Conservation (phyloP, 192 early-diverging fungal genomes). For the Endogone sp. region DNA sequence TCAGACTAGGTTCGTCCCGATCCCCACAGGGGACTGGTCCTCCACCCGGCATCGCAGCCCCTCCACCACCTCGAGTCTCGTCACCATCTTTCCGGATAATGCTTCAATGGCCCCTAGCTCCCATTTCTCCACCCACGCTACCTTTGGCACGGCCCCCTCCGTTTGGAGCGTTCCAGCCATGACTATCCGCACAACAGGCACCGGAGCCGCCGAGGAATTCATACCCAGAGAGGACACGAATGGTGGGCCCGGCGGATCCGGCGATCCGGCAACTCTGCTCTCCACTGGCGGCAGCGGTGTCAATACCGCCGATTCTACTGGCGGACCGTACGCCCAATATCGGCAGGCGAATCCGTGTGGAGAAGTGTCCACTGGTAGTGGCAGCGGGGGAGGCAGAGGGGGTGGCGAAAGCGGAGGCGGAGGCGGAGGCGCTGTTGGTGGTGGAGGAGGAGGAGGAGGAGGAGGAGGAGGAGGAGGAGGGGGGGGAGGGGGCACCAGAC, state of each 20-base stretch:
- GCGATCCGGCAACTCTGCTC: background rate
- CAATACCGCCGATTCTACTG: background rate
- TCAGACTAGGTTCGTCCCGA: background rate
- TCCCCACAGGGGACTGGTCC: background rate
- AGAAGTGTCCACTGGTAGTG: too few relatives aligned
- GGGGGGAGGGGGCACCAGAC: background rate
- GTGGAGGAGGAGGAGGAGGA: too few relatives aligned
- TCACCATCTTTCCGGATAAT: background rate
- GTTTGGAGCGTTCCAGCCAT: background rate
- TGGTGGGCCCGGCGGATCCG: background rate
- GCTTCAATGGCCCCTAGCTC: background rate
- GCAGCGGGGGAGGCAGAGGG: too few relatives aligned
- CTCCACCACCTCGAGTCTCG: background rate
- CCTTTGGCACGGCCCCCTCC: constrained; percentile 1
- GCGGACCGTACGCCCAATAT: too few relatives aligned
- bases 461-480: background rate
- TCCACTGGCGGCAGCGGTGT: background rate
- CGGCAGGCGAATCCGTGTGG: too few relatives aligned
- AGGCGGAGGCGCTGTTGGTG: too few relatives aligned
- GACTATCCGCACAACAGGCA: background rate
- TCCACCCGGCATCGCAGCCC: background rate
- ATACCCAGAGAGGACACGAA: background rate
- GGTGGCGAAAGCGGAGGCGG: too few relatives aligned
- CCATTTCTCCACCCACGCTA: constrained; percentile 3
- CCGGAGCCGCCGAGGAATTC: background rate